Conservation (phyloP, 2,329 filamentous ascomycete species). For the Aspergillus tubingensis region DNA sequence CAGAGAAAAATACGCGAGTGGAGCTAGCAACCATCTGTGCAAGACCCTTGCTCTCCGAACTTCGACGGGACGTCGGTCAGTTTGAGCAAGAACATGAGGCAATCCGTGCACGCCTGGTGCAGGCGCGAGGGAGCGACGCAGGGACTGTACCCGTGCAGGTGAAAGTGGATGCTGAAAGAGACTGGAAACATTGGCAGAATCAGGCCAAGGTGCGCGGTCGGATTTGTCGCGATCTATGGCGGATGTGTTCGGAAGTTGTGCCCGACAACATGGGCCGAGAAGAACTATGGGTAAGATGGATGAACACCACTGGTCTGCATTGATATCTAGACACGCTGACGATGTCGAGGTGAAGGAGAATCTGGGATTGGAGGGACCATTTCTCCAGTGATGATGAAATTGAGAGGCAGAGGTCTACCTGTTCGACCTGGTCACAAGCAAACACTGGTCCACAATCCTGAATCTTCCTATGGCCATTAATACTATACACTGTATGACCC, state of each 20-base stretch:
- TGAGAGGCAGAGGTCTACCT: background rate
- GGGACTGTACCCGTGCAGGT: conserved; percentile 52
- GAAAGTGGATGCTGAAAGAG: conserved; percentile 47
- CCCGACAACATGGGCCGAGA: conserved; percentile 49
- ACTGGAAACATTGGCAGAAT: conserved; percentile 49
- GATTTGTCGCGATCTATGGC: conserved; percentile 56
- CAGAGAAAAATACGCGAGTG: conserved; percentile 53
- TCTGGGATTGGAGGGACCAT: conserved; percentile 40
- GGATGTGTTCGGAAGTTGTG: conserved; percentile 49
- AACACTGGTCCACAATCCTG: too few species aligned
- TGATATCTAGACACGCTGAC: background rate
- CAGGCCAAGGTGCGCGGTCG: conserved; percentile 46
- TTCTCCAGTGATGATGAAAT: conserved; percentile 22
- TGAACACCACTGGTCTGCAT: conserved; percentile 5
- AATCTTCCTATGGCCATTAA: background rate
- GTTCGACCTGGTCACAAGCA: background rate
- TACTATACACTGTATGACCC: background rate
- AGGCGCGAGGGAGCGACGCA: conserved; percentile 43
- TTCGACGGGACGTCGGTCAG: conserved; percentile 46
- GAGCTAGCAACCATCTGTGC: conserved; percentile 50
- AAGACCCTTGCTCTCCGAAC: conserved; percentile 54
- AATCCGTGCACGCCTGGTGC: conserved; percentile 44
- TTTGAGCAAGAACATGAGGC: conserved; percentile 50
- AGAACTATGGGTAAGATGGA: conserved; percentile 51
- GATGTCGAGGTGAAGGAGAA: conserved; percentile 30